Evolutionary conservation across 2,329 filamentous ascomycete species (phyloP), one percentile per base, ranked within the genome.

Genomic region (Fonsecaea pugnacius): DNA sequence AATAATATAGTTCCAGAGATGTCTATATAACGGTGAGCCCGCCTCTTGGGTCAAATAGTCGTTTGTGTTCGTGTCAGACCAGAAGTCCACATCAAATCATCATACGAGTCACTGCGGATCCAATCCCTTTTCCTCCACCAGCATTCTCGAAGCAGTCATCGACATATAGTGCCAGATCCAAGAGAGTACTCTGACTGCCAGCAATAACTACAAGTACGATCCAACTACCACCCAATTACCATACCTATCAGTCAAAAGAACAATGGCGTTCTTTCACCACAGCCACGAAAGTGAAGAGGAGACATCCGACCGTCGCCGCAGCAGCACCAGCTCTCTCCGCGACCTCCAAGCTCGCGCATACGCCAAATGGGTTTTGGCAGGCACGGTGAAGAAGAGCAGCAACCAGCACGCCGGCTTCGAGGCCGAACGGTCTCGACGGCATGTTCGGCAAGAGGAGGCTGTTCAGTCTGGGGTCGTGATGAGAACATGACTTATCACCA

Each of bases 331-430:
- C 33, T 65, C 63, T 50, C n/a, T 62, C 46, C 63, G 63, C 18
- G 63, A 65, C 40, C 63, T 65, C 21, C 46, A 61, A 32, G 63
- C 63, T 6, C 57, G 36, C 55, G 63, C 63, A 48, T 65, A 65
- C 33, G 53, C 58, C 51, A 61, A 53, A 38, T 66, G 63, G 63
- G 57, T 62, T 8, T 7, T 38, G 4, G 33, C 50, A 12, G 57
- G 48, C 24, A 46, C 38, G 5, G 27, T 32, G 8, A 18, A 30
- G n/a, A 53, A 40, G 48, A 36, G 50, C 43, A 52, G 46, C 43
- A 52, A 36, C 38, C 48, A 32, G 18, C 10, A 40, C 21, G 56
- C 38, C 33, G 12, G 50, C 35, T 63, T 62, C 33, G 55, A 63
- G 40, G 60, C 63, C 32, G 60, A 66, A 36, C 30, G 60, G 32